These are phyloP conservation scores for Hibiscus syriacus DNA, from an alignment of 345 rosid species.

Conservation along the genomic window DNA sequence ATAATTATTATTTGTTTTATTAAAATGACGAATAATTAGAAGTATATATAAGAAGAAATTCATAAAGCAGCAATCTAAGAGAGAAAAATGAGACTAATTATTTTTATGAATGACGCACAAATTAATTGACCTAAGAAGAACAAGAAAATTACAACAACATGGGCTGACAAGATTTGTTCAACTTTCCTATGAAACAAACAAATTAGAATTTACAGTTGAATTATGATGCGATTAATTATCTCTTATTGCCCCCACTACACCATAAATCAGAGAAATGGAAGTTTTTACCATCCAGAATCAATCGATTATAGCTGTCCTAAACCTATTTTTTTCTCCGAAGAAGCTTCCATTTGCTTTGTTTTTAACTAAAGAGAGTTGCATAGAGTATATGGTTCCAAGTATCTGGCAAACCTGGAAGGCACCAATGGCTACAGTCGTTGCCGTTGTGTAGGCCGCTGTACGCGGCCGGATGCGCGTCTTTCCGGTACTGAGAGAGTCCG, in stretches of 20 bases:
- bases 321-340: not conserved
- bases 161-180: not conserved
- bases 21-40: too few relatives aligned
- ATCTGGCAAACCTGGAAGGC: constrained; percentile 94
- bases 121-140: not conserved
- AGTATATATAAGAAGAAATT: too few relatives aligned
- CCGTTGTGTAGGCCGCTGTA: constrained; percentile 34
- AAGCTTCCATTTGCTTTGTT: not conserved
- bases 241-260: constrained; percentile 16
- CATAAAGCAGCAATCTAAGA: too few relatives aligned
- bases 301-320: not conserved
- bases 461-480: constrained; percentile 72
- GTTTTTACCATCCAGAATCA: not conserved
- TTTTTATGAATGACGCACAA: not conserved
- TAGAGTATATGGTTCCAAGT: constrained; percentile 79
- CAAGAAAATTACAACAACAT: not conserved
- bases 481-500: constrained; percentile 47
- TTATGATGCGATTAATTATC: not conserved
- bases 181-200: not conserved
- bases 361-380: constrained; percentile 40
- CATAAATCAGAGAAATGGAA: constrained; percentile 2
- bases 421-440: constrained; percentile 88
- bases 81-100: too few relatives aligned
- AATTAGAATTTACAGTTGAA: constrained; percentile 18
- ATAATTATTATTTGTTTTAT: too few relatives aligned